A percentile compares a stretch with the other conserved stretches of the same genome.
Conservation (phyloP, 768 basidiomycete species). For the Dioszegia aurantiaca region DNA sequence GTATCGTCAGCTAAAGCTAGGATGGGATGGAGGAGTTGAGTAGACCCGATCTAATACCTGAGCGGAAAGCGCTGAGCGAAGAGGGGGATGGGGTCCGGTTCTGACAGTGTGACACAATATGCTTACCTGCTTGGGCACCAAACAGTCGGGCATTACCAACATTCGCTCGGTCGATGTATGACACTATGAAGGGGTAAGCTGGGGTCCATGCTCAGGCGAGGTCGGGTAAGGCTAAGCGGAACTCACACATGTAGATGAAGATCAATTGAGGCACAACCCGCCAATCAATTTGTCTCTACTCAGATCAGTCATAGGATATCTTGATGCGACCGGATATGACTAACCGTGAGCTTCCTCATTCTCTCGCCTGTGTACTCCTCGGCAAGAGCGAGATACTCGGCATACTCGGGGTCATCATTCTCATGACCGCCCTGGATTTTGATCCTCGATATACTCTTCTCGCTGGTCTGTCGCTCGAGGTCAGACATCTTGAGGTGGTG, state of each 20-base stretch:
- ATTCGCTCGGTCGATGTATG: constrained; percentile 39
- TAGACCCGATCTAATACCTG: too few species aligned
- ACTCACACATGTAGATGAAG: constrained; percentile 30
- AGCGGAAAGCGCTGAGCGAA: too few species aligned
- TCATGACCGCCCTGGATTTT: constrained; percentile 6
- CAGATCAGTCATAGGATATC: neutral
- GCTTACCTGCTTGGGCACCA: constrained; percentile 21
- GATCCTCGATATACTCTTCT: constrained; percentile 5
- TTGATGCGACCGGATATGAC: neutral
- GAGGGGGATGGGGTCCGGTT: too few species aligned
- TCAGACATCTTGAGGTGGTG: constrained; percentile 8
- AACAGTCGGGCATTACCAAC: constrained; percentile 39
- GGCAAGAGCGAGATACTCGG: constrained; percentile 23
- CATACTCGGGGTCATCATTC: constrained; percentile 25
- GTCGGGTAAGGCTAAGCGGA: neutral
- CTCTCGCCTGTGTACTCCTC: constrained; percentile 27
- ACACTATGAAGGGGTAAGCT: constrained; percentile 1
- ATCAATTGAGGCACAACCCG: constrained; percentile 31
- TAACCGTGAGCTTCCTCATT: constrained; percentile 30
- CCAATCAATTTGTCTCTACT: constrained; percentile 26
- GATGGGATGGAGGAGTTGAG: too few species aligned
- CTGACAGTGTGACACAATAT: neutral
- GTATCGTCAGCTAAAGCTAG: neutral
- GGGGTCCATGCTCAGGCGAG: too few species aligned
- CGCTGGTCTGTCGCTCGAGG: constrained; percentile 12